Percentiles rank a stretch among this genome's conserved stretches.
phyloP scores from a whole-genome alignment of 805 yeast genomes.

The Lachancea quebecensis region DNA sequence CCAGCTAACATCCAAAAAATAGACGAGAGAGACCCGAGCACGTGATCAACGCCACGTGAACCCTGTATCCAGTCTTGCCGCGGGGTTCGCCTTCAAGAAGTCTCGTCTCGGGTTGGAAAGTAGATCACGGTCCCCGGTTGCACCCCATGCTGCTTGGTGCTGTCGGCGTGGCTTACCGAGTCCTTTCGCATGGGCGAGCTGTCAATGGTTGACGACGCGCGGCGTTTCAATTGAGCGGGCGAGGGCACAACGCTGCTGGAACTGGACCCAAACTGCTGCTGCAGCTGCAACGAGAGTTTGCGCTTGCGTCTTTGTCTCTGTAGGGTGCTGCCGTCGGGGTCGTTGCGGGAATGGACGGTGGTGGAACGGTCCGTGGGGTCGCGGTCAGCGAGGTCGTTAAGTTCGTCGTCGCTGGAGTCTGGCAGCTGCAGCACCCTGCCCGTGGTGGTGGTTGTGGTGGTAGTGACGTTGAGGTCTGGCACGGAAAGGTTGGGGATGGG shows the following conservation, averaged over 20 bases:
- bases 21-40: background rate
- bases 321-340: slow-evolving; percentile 23
- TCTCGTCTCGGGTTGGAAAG: slow-evolving; percentile 10
- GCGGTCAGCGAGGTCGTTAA: background rate
- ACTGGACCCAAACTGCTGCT: slow-evolving; percentile 30
- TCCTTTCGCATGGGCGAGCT: slow-evolving; percentile 20
- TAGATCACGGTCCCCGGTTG: slow-evolving; percentile 24
- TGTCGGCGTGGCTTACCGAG: slow-evolving; percentile 13
- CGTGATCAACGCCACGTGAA: background rate
- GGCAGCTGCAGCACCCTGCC: slow-evolving; percentile 23
- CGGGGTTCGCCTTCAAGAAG: background rate
- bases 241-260: slow-evolving; percentile 25
- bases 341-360: slow-evolving; percentile 4
- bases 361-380: background rate
- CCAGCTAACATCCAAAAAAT: background rate
- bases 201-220: slow-evolving; percentile 8
- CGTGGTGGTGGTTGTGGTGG: slow-evolving; percentile 16
- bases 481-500: background rate
- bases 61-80: background rate
- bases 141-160: slow-evolving; percentile 17
- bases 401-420: slow-evolving; percentile 27
- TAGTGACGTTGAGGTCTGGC: background rate
- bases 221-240: slow-evolving; percentile 12
- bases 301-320: slow-evolving; percentile 28
- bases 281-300: slow-evolving; percentile 28